Evolutionary conservation across 2,329 filamentous ascomycete species (phyloP).

Genomic region (Trichoderma afroharzianum): DNA sequence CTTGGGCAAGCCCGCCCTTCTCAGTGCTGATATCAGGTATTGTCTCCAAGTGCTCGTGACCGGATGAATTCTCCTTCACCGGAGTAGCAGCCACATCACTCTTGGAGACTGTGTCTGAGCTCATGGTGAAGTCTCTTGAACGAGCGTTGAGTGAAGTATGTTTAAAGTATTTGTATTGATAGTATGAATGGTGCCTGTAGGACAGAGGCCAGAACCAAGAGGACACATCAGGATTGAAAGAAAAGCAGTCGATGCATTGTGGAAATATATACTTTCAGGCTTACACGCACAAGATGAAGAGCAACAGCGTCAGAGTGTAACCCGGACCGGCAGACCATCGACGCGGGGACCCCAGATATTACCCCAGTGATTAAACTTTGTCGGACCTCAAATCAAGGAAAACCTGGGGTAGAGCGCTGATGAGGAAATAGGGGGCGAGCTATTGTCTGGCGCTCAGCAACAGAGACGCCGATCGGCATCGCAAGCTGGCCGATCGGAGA

Average conservation of each 20-base stretch:
- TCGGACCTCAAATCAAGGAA: background rate
- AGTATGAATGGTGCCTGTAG: background rate
- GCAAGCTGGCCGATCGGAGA: background rate
- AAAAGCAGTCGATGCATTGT: background rate
- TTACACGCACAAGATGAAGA: background rate
- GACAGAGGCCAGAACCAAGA: background rate
- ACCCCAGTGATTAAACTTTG: background rate
- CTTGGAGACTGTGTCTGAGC: background rate
- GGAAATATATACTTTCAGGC: background rate
- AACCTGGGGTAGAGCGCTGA: background rate
- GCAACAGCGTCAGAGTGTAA: background rate
- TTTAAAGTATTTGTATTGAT: background rate
- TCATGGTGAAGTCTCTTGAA: background rate
- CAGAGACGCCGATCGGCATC: slow-evolving; percentile 6
- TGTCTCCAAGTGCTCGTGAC: background rate
- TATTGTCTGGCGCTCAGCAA: background rate
- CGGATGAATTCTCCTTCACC: background rate
- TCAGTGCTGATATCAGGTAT: background rate
- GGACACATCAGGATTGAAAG: background rate
- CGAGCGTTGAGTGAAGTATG: background rate
- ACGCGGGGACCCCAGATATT: slow-evolving; percentile 8
- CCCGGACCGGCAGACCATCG: background rate
- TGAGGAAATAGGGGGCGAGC: background rate
- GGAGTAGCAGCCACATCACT: background rate
- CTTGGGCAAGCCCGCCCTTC: background rate